Base-by-base conservation (phyloP, 2,329 filamentous ascomycete species). In the Rhinocladiella similis region DNA sequence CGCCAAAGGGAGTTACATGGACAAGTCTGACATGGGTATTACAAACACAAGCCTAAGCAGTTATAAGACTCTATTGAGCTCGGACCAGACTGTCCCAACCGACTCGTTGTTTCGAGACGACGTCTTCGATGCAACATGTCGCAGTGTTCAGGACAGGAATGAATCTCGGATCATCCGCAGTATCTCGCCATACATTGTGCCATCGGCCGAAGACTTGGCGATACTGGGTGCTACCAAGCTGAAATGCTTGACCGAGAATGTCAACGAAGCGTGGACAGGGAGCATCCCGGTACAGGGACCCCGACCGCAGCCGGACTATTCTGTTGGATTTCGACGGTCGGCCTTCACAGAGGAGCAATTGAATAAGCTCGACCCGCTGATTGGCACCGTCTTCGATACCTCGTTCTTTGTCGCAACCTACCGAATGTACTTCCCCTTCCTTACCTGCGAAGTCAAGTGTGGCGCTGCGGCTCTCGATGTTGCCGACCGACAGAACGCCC, bases 351-450 rank as follows among this genome's bases (percentile, higher is more conserved):
- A 72, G 0, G 67, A 73, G 7, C 75, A 80, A 63, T 69, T 77
- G 4, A 39, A 64, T 13, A 79, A 73, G 66, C 62, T 81, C 6
- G 69, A 71, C 51, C 63, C 75, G 33, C 66, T 67, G 5, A 41
- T 69, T 22, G 68, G 74, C 54, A 63, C 29, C 20, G 79, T 72
- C 22, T 71, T 65, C 58, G 68, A 75, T 53, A 63, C 19, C 25
- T 80, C 72, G 18, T 72, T 66, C 59, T 78, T 80, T 51, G 75
- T 77, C 69, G 73, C 63, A 7, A 81, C 75, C 10, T 75, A 70
- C 51, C 66, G 73, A 4, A 79, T 80, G 69, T 77, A 75, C 67
- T 80, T 82, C 59, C 77, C 77, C 2, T 82, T 80, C 59, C 67
- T 82, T 0, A 73, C 74, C 0, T 77, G 72, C 63, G 75, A 82